Conservation (phyloP, 306 rosid genomes). For the Citrullus colocynthis region DNA sequence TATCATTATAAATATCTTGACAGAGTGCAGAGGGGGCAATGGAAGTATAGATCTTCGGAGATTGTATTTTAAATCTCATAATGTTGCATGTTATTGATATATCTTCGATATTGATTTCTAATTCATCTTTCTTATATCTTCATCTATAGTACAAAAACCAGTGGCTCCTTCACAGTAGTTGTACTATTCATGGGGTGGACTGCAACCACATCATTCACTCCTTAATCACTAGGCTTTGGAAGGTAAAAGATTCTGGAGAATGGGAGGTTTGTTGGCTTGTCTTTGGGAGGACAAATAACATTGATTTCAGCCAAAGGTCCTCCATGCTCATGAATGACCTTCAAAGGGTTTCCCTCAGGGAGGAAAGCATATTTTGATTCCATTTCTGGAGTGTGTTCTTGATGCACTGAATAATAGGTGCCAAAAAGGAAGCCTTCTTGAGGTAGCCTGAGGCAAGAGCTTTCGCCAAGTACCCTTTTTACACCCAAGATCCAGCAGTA, state of each 20-base stretch:
- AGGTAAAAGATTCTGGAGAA: background rate
- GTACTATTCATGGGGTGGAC: background rate
- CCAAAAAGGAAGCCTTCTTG: background rate
- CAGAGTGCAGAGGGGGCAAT: background rate
- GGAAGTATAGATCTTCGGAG: background rate
- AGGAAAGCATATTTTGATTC: background rate
- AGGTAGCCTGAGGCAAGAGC: background rate
- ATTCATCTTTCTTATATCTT: background rate
- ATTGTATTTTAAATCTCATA: background rate
- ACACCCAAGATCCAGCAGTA: background rate
- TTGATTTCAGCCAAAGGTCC: background rate
- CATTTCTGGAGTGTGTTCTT: background rate
- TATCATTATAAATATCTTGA: background rate
- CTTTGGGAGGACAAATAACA: background rate
- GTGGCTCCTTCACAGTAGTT: background rate
- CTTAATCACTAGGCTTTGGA: background rate
- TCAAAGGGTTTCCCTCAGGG: background rate
- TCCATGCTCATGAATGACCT: background rate
- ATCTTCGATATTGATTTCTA: background rate
- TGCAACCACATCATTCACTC: background rate
- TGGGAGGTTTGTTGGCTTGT: background rate
- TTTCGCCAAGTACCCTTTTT: background rate
- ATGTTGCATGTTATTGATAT: background rate
- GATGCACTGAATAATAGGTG: background rate
- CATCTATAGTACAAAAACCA: background rate